phyloP scores from a whole-genome alignment of 2,329 filamentous ascomycete species.

The Simplicillium aogashimaense region DNA sequence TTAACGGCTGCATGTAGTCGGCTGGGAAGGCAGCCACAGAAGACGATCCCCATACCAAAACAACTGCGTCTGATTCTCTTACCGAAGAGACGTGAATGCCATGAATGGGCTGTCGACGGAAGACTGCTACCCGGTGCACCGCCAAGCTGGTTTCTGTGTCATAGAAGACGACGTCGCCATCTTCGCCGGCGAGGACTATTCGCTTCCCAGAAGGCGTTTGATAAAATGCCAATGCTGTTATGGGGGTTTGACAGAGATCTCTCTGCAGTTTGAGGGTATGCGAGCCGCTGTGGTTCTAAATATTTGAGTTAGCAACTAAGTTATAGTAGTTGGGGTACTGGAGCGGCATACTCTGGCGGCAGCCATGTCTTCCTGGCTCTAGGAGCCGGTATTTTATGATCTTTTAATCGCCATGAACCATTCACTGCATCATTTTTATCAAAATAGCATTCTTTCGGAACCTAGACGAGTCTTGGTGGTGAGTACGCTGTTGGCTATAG shows the following conservation, averaged over 20 bases:
- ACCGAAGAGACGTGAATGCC: slow-evolving; percentile 45
- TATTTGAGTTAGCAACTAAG: too few species aligned
- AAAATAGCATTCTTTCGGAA: too few species aligned
- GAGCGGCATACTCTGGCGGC: too few species aligned
- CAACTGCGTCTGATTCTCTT: slow-evolving; percentile 7
- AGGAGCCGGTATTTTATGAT: too few species aligned
- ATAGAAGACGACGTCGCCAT: slow-evolving; percentile 47
- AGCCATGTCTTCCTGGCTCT: too few species aligned
- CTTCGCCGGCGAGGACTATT: slow-evolving; percentile 50
- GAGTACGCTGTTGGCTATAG: too few species aligned
- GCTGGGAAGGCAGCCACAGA: slow-evolving; percentile 34
- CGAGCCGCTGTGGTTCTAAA: too few species aligned
- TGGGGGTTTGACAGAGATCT: slow-evolving; percentile 38
- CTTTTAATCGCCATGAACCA: too few species aligned
- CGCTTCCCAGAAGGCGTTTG: slow-evolving; percentile 15
- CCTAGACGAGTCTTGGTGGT: too few species aligned
- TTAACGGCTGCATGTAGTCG: neutral
- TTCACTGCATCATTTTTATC: too few species aligned
- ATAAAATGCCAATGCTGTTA: slow-evolving; percentile 51
- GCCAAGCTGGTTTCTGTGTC: slow-evolving; percentile 24
- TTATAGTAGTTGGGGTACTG: too few species aligned
- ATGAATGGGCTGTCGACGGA: slow-evolving; percentile 62
- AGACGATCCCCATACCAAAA: slow-evolving; percentile 63
- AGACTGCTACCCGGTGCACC: slow-evolving; percentile 30
- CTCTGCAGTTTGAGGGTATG: too few species aligned